phyloP scores from a whole-genome alignment of 2,329 filamentous ascomycete genomes.

The Pestalotiopsis fici region DNA sequence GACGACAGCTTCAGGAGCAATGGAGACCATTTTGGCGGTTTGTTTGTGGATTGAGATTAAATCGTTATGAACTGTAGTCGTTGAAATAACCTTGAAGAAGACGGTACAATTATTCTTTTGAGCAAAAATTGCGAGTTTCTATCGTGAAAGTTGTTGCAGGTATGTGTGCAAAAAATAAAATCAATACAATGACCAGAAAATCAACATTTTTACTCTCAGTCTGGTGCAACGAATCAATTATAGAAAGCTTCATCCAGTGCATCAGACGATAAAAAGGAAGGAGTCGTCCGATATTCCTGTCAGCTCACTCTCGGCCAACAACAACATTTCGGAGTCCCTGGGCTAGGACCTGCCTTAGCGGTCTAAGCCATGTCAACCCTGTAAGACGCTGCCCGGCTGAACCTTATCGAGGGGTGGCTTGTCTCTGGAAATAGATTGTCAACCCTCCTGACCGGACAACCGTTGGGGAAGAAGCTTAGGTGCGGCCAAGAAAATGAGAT shows the following conservation, averaged over 20 bases:
- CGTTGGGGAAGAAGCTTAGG: slow-evolving; percentile 1
- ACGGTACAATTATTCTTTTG: not conserved
- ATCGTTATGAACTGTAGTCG: too few species aligned
- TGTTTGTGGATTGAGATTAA: too few species aligned
- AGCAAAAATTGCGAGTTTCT: not conserved
- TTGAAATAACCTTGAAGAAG: not conserved
- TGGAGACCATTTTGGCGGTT: slow-evolving; percentile 14
- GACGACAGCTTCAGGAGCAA: slow-evolving; percentile 33
- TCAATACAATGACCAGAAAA: not conserved
- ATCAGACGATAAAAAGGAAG: not conserved
- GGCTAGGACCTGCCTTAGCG: slow-evolving; percentile 4
- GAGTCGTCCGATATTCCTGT: not conserved
- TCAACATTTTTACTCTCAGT: not conserved
- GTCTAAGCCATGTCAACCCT: not conserved
- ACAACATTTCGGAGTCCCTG: not conserved
- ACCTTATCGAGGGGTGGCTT: not conserved
- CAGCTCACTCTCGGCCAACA: not conserved
- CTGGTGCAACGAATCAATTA: not conserved
- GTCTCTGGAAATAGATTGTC: not conserved
- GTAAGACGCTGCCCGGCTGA: not conserved
- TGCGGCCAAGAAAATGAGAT: not conserved
- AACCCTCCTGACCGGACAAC: not conserved
- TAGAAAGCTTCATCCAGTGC: not conserved
- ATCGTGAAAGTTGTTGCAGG: not conserved
- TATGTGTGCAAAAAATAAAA: not conserved